Evolutionary conservation across 1,284 basidiomycete species (phyloP), one percentile per base, ranked within the genome.

Genomic region (Ganoderma lingzhi): DNA sequence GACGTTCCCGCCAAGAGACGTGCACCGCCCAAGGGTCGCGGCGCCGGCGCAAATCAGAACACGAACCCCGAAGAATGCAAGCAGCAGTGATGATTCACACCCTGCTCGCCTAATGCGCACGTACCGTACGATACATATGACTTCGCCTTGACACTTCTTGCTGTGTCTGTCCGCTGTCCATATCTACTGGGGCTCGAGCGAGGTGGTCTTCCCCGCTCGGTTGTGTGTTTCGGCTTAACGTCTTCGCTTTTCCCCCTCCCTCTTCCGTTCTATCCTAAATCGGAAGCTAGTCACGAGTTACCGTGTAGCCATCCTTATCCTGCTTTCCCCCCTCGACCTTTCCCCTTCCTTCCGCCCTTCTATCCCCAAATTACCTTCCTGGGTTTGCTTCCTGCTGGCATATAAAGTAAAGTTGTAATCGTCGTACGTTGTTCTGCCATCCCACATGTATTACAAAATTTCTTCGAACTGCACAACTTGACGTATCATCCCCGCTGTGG

Each of bases 61-160:
- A 84, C 88, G 65, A 91, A 94, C 79, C 87, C 92, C 1, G 90
- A 93, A 77, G 94, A 95, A 79, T 95, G 94, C 87, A 94, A 94
- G 84, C 91, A 94, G 78, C 93, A 95, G 90, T 95, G 71, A 79
- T 72, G 71, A 79, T 72, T 42, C n/a, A 4, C 28, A n/a, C 8
- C 19, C 37, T 10, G 59, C 39, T 61, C 59, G 39, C 19, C 32
- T 48, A 51, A 63, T 44, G 30, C 28, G 6, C 32, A 41, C 51
- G 30, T 63, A 28, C 62, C 51, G 30, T 63, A 28, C 62, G 53
- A 35, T 56, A 35, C 32, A 53, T 56, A 56, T 56, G 53, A 35
- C 53, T 56, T 56, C 15, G 17, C 15, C 53, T 19, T 17, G 53
- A 56, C 30, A 30, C 28, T 56, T 56, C 15, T 32, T 35, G 53